Evolutionary conservation across 169 alveolate species (phyloP).

Genomic region (Plasmodium knowlesi): DNA sequence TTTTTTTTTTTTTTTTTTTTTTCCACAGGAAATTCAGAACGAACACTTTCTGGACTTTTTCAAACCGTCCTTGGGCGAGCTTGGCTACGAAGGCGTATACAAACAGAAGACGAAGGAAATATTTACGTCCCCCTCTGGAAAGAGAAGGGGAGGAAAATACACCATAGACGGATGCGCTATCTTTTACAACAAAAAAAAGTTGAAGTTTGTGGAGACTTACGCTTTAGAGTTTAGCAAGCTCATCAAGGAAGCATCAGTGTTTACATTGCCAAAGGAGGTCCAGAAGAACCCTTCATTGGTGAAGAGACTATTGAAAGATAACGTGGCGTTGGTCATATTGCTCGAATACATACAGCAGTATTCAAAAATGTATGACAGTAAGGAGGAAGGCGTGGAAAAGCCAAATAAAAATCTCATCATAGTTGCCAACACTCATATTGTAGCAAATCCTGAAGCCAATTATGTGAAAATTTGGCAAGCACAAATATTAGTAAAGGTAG

Average conservation of each 20-base stretch:
- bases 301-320: slow-evolving; percentile 82
- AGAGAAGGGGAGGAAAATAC: slow-evolving; percentile 83
- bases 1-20: not conserved
- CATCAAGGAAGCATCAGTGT: slow-evolving; percentile 81
- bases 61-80: slow-evolving; percentile 77
- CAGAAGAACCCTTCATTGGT: slow-evolving; percentile 79
- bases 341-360: slow-evolving; percentile 76
- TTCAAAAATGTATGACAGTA: slow-evolving; percentile 25
- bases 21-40: slow-evolving; percentile 81
- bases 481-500: slow-evolving; percentile 80
- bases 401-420: slow-evolving; percentile 71
- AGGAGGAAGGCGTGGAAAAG: not conserved
- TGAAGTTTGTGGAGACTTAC: slow-evolving; percentile 80
- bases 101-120: slow-evolving; percentile 86
- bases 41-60: slow-evolving; percentile 86
- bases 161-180: slow-evolving; percentile 88
- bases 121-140: slow-evolving; percentile 84
- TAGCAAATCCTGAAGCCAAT: slow-evolving; percentile 84
- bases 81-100: slow-evolving; percentile 85
- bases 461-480: slow-evolving; percentile 87
- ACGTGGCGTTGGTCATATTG: slow-evolving; percentile 82
- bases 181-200: slow-evolving; percentile 79
- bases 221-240: slow-evolving; percentile 84
- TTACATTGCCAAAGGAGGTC: slow-evolving; percentile 79
- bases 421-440: slow-evolving; percentile 84